Evolutionary conservation across 2,329 filamentous ascomycete genomes (phyloP).

Genomic region (Cercospora canescens): DNA sequence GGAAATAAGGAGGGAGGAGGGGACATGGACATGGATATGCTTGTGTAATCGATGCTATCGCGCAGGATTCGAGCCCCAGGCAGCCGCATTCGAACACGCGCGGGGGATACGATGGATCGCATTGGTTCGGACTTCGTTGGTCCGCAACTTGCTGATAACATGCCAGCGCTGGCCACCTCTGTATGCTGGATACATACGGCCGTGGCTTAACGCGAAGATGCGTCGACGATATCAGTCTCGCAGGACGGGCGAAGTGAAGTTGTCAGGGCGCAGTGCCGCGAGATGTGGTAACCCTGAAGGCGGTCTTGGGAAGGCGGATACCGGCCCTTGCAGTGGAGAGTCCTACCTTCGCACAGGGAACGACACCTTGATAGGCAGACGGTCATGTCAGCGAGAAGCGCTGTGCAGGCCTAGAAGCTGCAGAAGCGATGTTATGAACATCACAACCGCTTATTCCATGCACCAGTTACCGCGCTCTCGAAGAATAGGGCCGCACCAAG

Average conservation of each 20-base stretch:
- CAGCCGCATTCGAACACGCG: background rate
- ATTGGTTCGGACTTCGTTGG: background rate
- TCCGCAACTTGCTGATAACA: no score
- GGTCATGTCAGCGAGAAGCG: no score
- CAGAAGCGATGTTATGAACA: no score
- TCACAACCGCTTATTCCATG: no score
- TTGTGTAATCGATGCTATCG: background rate
- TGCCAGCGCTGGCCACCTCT: background rate
- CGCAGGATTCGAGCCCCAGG: constrained; percentile 4
- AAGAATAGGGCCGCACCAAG: no score
- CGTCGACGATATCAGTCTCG: background rate
- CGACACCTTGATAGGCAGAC: no score
- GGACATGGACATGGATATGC: background rate
- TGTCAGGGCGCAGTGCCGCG: background rate
- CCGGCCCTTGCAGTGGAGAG: no score
- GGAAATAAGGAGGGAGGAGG: background rate
- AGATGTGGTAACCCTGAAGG: background rate
- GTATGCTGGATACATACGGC: background rate
- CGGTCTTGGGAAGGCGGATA: background rate
- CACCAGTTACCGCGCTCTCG: no score
- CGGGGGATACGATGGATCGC: background rate
- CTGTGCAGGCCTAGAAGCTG: no score
- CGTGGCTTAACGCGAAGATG: background rate
- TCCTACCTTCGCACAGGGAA: no score
- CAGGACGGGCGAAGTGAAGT: background rate